Evolutionary conservation across 2,329 filamentous ascomycete species (phyloP).

Genomic region (Calycina herbarum): DNA sequence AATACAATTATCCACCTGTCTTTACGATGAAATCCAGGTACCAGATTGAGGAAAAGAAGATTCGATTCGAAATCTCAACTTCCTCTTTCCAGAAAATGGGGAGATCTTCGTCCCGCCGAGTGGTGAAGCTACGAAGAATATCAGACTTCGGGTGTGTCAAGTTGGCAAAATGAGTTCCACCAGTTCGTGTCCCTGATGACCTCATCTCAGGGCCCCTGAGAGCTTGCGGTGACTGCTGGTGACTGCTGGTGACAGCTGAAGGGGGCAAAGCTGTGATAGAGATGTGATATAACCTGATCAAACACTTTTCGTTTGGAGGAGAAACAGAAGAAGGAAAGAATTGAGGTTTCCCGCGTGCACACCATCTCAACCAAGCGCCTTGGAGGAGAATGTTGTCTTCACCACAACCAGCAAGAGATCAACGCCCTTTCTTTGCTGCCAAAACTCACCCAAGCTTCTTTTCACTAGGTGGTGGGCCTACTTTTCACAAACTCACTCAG

Average conservation of each 20-base stretch:
- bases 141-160: slow-evolving; percentile 10
- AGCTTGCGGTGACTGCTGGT: background rate
- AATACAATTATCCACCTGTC: background rate
- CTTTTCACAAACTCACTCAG: too few species aligned
- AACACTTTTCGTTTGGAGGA: background rate
- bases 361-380: background rate
- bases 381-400: background rate
- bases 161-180: background rate
- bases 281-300: background rate
- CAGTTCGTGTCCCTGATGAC: background rate
- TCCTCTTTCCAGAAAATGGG: background rate
- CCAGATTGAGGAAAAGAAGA: background rate
- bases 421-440: background rate
- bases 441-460: background rate
- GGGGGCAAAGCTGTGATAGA: background rate
- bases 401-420: background rate
- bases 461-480: too few species aligned
- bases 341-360: background rate
- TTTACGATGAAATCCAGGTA: background rate
- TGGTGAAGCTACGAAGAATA: background rate
- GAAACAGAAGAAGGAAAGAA: background rate
- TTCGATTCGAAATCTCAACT: background rate
- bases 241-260: background rate
- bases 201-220: background rate
- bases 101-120: background rate